Evolutionary conservation across 306 rosid species (phyloP).

Genomic region (Prunus campanulata): DNA sequence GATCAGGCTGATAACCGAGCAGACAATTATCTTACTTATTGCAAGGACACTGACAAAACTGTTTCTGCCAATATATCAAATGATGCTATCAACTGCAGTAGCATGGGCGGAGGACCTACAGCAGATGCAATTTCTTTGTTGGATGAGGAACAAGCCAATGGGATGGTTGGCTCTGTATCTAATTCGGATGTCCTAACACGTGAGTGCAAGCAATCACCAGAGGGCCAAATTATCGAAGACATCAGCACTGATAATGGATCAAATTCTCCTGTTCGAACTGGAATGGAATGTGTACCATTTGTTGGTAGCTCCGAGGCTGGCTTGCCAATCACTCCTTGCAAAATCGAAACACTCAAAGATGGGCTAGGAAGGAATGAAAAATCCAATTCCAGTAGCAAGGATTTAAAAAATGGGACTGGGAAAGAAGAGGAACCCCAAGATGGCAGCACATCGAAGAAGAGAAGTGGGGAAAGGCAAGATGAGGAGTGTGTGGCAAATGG

Average conservation of each 20-base stretch:
- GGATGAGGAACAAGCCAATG: constrained; percentile 46
- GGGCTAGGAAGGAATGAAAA: constrained; percentile 62
- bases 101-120: constrained; percentile 33
- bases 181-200: constrained; percentile 41
- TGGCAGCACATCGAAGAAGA: constrained; percentile 76
- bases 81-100: constrained; percentile 44
- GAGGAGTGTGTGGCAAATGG: constrained; percentile 47
- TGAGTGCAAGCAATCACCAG: constrained; percentile 46
- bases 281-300: constrained; percentile 58
- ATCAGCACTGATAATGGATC: constrained; percentile 55
- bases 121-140: constrained; percentile 53
- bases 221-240: constrained; percentile 56
- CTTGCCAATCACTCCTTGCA: constrained; percentile 84
- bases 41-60: constrained; percentile 49
- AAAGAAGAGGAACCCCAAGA: constrained; percentile 67
- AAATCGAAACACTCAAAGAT: constrained; percentile 64
- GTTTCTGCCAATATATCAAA: constrained; percentile 40
- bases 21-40: constrained; percentile 45
- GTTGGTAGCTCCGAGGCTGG: constrained; percentile 56
- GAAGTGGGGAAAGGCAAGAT: constrained; percentile 52
- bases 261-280: constrained; percentile 51
- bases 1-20: constrained; percentile 59
- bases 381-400: constrained; percentile 60
- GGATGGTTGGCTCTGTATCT: constrained; percentile 34
- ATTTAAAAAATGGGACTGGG: constrained; percentile 53